These are phyloP conservation scores for Lithospermum erythrorhizon DNA, from an alignment of 257 asterid species.

Conservation along the genomic window DNA sequence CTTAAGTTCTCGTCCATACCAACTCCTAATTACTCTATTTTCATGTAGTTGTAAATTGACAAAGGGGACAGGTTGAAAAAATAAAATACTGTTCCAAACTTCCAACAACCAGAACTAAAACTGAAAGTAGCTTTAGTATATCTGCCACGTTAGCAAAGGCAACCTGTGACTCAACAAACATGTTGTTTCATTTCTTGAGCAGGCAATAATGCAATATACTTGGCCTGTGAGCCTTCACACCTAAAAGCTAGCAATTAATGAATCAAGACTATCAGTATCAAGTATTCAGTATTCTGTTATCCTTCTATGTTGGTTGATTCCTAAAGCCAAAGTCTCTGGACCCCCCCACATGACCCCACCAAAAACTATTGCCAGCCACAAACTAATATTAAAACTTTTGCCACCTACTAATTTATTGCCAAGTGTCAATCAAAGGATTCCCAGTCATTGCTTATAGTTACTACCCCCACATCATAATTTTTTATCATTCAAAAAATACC, in stretches of 20 bases:
- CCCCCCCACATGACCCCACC: constrained; percentile 17
- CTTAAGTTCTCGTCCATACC: no score
- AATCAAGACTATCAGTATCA: not conserved
- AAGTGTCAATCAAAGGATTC: constrained; percentile 34
- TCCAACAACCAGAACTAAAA: not conserved
- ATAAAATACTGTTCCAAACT: not conserved
- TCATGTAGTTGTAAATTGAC: not conserved
- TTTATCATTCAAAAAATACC: not conserved
- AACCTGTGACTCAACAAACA: not conserved
- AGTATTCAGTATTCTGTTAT: not conserved
- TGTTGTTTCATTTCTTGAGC: not conserved
- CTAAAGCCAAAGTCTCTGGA: constrained; percentile 11
- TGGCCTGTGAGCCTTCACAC: constrained; percentile 1
- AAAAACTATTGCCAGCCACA: constrained; percentile 39
- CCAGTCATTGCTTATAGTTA: constrained; percentile 7
- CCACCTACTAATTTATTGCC: constrained; percentile 39
- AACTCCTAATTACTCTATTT: no score
- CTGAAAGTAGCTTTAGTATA: no score
- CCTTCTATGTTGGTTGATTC: constrained; percentile 2
- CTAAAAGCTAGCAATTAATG: not conserved
- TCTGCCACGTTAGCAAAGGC: not conserved
- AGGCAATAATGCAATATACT: not conserved
- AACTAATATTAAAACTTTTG: constrained; percentile 18
- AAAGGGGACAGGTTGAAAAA: not conserved
- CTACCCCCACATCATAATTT: not conserved